phyloP scores from a whole-genome alignment of 768 basidiomycete genomes.

The Tubosaeta sp. region DNA sequence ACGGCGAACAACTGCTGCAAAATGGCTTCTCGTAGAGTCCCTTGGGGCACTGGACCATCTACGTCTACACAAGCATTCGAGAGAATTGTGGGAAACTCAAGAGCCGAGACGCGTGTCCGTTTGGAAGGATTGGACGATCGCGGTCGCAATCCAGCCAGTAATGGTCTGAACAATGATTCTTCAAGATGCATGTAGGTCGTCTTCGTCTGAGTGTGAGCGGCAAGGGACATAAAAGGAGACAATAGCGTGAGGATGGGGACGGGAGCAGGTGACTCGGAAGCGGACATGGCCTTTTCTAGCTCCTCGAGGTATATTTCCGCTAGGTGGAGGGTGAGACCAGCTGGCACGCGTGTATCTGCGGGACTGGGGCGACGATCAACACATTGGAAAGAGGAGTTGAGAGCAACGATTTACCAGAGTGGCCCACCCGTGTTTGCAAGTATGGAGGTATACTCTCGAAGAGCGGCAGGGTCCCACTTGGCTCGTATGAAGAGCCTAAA shows the following conservation, averaged over 20 bases:
- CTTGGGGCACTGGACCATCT: conserved; percentile 35
- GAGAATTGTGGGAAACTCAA: conserved; percentile 41
- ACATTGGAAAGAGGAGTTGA: neutral
- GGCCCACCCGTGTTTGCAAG: conserved; percentile 70
- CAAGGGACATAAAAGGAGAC: conserved; percentile 66
- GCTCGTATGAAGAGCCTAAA: conserved; percentile 73
- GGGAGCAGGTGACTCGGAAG: conserved; percentile 28
- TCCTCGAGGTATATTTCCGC: conserved; percentile 89
- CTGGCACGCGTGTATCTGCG: conserved; percentile 67
- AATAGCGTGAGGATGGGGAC: conserved; percentile 55
- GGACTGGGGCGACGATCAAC: conserved; percentile 41
- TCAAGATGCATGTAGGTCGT: conserved; percentile 73
- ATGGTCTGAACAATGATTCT: conserved; percentile 61
- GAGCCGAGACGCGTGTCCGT: conserved; percentile 32
- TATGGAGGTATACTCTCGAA: conserved; percentile 65
- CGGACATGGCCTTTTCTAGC: conserved; percentile 61
- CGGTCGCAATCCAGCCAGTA: conserved; percentile 51
- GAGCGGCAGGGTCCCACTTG: conserved; percentile 58
- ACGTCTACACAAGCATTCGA: conserved; percentile 50
- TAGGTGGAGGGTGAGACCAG: conserved; percentile 78
- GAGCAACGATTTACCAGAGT: conserved; percentile 54
- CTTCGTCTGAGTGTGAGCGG: conserved; percentile 60
- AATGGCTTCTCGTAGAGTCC: conserved; percentile 48
- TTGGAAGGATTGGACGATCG: conserved; percentile 44
- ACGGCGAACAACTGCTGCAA: conserved; percentile 64